Percentiles rank a stretch among this genome's conserved stretches.
phyloP scores from a whole-genome alignment of 1,284 basidiomycete species.

The Gastroboletus turbinatus region DNA sequence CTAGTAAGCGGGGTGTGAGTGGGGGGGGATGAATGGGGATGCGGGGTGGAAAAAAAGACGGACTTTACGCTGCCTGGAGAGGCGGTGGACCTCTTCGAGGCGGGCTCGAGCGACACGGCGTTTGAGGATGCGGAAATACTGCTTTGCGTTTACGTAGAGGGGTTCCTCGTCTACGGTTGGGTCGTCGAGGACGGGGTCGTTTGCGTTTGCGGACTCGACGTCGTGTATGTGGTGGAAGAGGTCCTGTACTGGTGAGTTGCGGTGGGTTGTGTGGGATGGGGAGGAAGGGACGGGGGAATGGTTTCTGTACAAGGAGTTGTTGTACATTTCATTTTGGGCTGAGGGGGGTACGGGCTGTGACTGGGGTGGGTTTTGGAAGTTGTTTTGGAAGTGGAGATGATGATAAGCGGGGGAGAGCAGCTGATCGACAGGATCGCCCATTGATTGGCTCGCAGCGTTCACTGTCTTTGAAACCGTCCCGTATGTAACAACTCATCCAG shows the following conservation, averaged over 20 bases:
- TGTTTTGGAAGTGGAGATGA: slow-evolving; percentile 45
- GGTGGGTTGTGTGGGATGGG: slow-evolving; percentile 24
- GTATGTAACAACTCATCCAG: not conserved
- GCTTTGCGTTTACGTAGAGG: slow-evolving; percentile 96
- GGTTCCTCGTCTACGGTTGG: slow-evolving; percentile 82
- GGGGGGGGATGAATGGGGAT: not conserved
- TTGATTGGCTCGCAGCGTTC: slow-evolving; percentile 46
- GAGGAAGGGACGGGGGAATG: slow-evolving; percentile 29
- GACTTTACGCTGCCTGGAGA: slow-evolving; percentile 91
- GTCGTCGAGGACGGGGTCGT: slow-evolving; percentile 27
- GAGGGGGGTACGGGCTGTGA: slow-evolving; percentile 6
- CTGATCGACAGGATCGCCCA: slow-evolving; percentile 63
- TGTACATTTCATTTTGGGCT: slow-evolving; percentile 28
- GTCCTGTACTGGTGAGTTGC: slow-evolving; percentile 31
- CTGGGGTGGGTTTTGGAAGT: slow-evolving; percentile 26
- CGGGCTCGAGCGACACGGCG: slow-evolving; percentile 84
- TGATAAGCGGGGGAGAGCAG: slow-evolving; percentile 61
- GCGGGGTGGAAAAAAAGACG: slow-evolving; percentile 14
- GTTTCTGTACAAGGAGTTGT: slow-evolving; percentile 26
- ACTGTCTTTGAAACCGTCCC: slow-evolving; percentile 29
- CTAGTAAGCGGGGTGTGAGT: slow-evolving; percentile 42
- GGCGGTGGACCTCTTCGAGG: slow-evolving; percentile 87
- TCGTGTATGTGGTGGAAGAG: slow-evolving; percentile 36
- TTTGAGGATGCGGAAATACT: slow-evolving; percentile 96
- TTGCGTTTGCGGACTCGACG: slow-evolving; percentile 11